A percentile compares a stretch with the other conserved stretches of the same genome.
These are phyloP conservation scores for Chalciporus pseudorubinellus DNA, from an alignment of 768 basidiomycete species.

Conservation along the genomic window DNA sequence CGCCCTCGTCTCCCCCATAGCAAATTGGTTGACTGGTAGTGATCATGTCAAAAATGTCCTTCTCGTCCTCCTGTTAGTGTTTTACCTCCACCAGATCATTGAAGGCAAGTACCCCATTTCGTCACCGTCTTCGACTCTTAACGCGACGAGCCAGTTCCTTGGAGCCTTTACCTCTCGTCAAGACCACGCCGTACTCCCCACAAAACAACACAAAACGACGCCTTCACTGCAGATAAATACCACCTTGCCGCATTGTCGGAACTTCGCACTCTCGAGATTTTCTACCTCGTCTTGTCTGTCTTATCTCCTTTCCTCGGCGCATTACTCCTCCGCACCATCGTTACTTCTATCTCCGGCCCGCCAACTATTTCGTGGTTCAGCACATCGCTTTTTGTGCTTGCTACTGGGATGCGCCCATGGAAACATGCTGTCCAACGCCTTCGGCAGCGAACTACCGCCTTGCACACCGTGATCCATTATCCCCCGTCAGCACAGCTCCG, in stretches of 20 bases:
- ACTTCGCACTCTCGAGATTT: slow-evolving; percentile 57
- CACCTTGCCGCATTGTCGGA: slow-evolving; percentile 53
- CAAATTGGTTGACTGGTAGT: slow-evolving; percentile 78
- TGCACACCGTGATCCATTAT: slow-evolving; percentile 65
- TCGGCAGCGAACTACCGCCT: slow-evolving; percentile 54
- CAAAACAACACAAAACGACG: slow-evolving; percentile 20
- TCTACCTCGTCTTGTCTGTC: slow-evolving; percentile 59
- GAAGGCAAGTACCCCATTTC: slow-evolving; percentile 51
- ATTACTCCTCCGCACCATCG: slow-evolving; percentile 58
- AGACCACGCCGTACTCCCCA: slow-evolving; percentile 42
- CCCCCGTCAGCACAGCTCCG: slow-evolving; percentile 39
- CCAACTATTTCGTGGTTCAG: slow-evolving; percentile 80
- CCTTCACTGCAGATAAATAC: slow-evolving; percentile 36
- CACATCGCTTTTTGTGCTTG: slow-evolving; percentile 71
- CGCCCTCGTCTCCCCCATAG: slow-evolving; percentile 73
- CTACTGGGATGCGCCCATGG: slow-evolving; percentile 80
- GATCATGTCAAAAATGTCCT: slow-evolving; percentile 74
- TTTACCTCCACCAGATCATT: slow-evolving; percentile 79
- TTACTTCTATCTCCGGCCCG: slow-evolving; percentile 50
- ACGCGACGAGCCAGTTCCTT: slow-evolving; percentile 50
- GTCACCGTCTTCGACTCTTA: neutral
- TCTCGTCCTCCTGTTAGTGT: slow-evolving; percentile 65
- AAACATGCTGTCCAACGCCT: slow-evolving; percentile 67
- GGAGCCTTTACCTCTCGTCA: slow-evolving; percentile 59
- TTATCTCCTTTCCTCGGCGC: slow-evolving; percentile 71